Percentiles rank a stretch among this genome's conserved stretches.
Evolutionary conservation across 345 rosid genomes (phyloP).

Genomic region (Tarenaya hassleriana): DNA sequence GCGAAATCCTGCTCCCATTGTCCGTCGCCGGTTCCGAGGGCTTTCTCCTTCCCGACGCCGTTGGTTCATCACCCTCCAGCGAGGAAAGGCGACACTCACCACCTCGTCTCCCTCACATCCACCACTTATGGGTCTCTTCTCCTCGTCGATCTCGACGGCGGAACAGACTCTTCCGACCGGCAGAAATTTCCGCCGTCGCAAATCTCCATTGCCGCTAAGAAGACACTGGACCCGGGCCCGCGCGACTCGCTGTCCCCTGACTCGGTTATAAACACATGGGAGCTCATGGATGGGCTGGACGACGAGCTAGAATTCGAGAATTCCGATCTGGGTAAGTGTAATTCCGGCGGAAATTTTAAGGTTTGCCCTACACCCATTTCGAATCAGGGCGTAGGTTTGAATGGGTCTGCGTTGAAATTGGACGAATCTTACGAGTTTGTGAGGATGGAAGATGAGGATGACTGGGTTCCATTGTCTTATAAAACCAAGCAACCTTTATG

Average conservation of each 20-base stretch:
- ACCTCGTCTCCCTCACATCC: conserved; percentile 79
- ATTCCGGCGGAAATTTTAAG: conserved; percentile 5
- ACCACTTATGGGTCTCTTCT: conserved; percentile 81
- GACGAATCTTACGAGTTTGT: conserved; percentile 26
- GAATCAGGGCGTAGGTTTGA: conserved; percentile 22
- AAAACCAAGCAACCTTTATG: conserved; percentile 47
- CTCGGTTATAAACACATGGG: conserved; percentile 91
- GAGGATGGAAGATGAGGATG: conserved; percentile 23
- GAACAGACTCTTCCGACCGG: conserved; percentile 23
- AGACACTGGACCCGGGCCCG: conserved; percentile 18
- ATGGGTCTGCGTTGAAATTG: conserved; percentile 30
- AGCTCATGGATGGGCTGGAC: conserved; percentile 91
- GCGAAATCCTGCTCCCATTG: conserved; percentile 20
- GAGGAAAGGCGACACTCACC: conserved; percentile 77
- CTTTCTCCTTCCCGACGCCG: conserved; percentile 59
- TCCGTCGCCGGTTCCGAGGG: conserved; percentile 34
- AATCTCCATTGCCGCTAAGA: conserved; percentile 22
- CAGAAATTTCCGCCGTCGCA: conserved; percentile 17
- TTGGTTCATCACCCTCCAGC: conserved; percentile 85
- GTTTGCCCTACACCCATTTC: conserved; percentile 23
- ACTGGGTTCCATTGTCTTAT: conserved; percentile 28
- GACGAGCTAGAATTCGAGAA: conserved; percentile 41
- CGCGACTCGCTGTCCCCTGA: conserved; percentile 50
- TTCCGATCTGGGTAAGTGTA: conserved; percentile 26
- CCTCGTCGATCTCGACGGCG: conserved; percentile 32